Base-by-base conservation (phyloP, 2,329 filamentous ascomycete genomes). In the Sordariomycetes sp. region DNA sequence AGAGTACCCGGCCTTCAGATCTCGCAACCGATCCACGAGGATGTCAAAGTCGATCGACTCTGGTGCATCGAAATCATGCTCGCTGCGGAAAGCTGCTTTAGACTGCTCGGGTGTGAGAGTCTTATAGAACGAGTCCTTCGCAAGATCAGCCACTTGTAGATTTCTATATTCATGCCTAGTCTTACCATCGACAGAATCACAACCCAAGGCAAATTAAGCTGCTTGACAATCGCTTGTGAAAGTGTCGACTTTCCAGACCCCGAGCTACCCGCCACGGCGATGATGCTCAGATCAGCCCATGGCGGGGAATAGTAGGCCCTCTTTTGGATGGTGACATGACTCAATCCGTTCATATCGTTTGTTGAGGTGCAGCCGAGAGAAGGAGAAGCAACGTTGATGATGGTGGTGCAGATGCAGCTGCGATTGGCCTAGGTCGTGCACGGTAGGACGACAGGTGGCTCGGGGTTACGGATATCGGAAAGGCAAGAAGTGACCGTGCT, bases 111-210 rank as follows among this genome's bases (percentile, higher is more conserved):
- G 69, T 14, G 76, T 82, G 46, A 98, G 64, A 14, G 81, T 82
- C 61, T 95, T 96, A 64, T 98, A 98, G 59, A 94, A 98, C 10
- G 90, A 95, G 59, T 98, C 92, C 86, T 94, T 21, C 16, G 17
- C 4, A 16, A 8, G 23, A 24, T 25, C 3, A 25, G 8, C 15
- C 4, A 19, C 14, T 8, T 36, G 17, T 23, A 21, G 35, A 36
- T 30, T 39, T 40, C 31, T 32, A 25, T 8, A 40, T 40, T 40
- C 34, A 38, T 31, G 25, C 18, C 14, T 34, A 37, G 38, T 52
- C 64, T 52, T 70, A 90, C 86, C 82, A 98, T 96, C 27, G 88
- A 94, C 48, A 98, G 62, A 59, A 98, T 95, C 32, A 95, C 88
- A 41, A 98, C 92, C 90, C 92, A 98, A 37, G 92, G 92, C 43